Evolutionary conservation across 1,139 yeast genomes (phyloP), one percentile per base, ranked within the genome.

Genomic region (Schizosaccharomyces versatilis): DNA sequence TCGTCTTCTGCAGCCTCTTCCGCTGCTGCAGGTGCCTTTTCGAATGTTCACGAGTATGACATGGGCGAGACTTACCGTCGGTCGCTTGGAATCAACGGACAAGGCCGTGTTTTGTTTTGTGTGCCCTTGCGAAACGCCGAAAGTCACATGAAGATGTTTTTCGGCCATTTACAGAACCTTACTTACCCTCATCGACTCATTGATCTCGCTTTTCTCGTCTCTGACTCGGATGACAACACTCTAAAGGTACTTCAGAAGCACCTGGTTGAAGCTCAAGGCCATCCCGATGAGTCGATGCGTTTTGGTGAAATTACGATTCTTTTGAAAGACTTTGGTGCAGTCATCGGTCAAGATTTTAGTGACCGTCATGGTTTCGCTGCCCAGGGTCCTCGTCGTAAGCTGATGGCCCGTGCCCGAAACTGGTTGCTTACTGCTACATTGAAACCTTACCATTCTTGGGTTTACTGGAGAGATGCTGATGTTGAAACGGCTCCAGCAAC

Each of bases 341-440:
- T 74, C 36, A 75, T 80, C 59, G 84, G 85, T 47, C 85, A 80
- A 65, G 95, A 96, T 2, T 88, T 90, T 66, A 77, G 84, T 60
- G 85, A 80, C 62, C 71, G 85, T 61, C 85, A 80, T 64, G 84
- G 84, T 7, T 79, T 80, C 63, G 81, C 75, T 38, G 84, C 83
- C 2, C 85, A 80, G 65, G 85, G 84, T 1, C 83, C 83, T 47
- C 71, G 85, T 61, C 70, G 85, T 63, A 80, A 80, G 64, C 68
- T 79, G 57, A 80, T 80, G 85, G 85, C 81, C 7, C 73, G 80
- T 55, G 84, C 85, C 5, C 71, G 85, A 62, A 80, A 80, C 64
- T 80, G 85, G 85, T 68, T 80, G 51, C 70, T 78, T 53, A 70
- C 80, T 1, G 79, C 75, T 1, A 79, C 83, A 1, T 63, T 80